Conservation (phyloP, 2,329 filamentous ascomycete species). For the Blumeriella jaapii region DNA sequence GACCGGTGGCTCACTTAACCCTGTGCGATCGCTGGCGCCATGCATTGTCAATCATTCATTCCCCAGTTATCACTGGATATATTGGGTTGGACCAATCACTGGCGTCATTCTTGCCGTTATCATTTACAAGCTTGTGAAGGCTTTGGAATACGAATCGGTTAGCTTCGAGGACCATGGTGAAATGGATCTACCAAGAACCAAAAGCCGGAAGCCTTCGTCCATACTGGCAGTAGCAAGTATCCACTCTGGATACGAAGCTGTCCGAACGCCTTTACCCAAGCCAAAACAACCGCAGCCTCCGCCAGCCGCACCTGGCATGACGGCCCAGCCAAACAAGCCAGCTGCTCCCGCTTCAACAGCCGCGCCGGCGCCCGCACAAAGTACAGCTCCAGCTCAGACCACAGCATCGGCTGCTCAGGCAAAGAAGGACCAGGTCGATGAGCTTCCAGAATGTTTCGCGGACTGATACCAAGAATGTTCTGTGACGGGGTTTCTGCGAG, state of each 20-base stretch:
- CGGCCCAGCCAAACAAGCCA: neutral
- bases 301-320: neutral
- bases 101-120: conserved; percentile 38
- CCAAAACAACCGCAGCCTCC: neutral
- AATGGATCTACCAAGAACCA: conserved; percentile 1
- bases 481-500: neutral
- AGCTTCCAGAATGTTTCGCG: conserved; percentile 10
- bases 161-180: conserved; percentile 31
- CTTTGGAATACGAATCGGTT: conserved; percentile 38
- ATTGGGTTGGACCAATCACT: conserved; percentile 39
- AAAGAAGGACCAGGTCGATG: conserved; percentile 3
- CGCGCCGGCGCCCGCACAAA: too few species aligned
- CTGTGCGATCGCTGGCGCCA: conserved; percentile 36
- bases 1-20: conserved; percentile 38
- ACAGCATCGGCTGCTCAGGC: too few species aligned
- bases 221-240: conserved; percentile 10
- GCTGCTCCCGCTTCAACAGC: neutral
- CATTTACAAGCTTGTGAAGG: conserved; percentile 40
- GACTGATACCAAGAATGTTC: conserved; percentile 2
- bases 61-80: conserved; percentile 37
- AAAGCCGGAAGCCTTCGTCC: conserved; percentile 9
- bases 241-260: conserved; percentile 5
- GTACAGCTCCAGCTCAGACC: neutral
- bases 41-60: conserved; percentile 34
- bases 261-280: neutral